Evolutionary conservation across 176 grass and related monocot genomes (phyloP).

Genomic region (Carex parvula): DNA sequence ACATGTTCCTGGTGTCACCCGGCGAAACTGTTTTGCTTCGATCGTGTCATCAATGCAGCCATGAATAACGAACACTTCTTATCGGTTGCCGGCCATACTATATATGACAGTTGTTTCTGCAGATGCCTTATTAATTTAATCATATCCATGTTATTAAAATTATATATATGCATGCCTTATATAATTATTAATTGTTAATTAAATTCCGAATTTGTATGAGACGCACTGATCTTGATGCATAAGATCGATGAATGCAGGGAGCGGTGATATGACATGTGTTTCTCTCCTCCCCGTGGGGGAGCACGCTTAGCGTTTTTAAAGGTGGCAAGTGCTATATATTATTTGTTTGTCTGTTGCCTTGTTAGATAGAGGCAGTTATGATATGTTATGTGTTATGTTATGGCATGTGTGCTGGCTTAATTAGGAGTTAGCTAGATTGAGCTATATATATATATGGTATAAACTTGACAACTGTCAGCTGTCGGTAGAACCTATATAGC

Average conservation of each 20-base stretch:
- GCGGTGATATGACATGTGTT: background rate
- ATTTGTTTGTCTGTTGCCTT: background rate
- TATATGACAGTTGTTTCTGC: conserved; percentile 62
- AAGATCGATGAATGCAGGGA: background rate
- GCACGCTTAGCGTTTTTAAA: background rate
- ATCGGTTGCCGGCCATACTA: conserved; percentile 53
- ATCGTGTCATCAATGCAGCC: conserved; percentile 73
- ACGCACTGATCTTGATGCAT: background rate
- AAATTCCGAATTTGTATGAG: too few species aligned
- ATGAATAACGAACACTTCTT: conserved; percentile 79
- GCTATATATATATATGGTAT: background rate
- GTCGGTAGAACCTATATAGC: background rate
- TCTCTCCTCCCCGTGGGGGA: background rate
- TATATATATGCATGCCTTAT: too few species aligned
- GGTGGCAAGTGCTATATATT: background rate
- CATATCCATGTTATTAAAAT: too few species aligned
- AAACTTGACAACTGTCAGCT: background rate
- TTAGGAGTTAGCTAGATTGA: too few species aligned
- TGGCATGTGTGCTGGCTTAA: too few species aligned
- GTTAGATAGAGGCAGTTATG: background rate
- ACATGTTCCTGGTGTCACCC: conserved; percentile 45
- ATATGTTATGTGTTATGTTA: background rate
- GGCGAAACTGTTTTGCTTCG: conserved; percentile 66
- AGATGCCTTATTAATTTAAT: conserved; percentile 45
- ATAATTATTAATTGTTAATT: too few species aligned